These are phyloP conservation scores for Penicillium parvum DNA, from an alignment of 495 filamentous ascomycete species.

Conservation along the genomic window DNA sequence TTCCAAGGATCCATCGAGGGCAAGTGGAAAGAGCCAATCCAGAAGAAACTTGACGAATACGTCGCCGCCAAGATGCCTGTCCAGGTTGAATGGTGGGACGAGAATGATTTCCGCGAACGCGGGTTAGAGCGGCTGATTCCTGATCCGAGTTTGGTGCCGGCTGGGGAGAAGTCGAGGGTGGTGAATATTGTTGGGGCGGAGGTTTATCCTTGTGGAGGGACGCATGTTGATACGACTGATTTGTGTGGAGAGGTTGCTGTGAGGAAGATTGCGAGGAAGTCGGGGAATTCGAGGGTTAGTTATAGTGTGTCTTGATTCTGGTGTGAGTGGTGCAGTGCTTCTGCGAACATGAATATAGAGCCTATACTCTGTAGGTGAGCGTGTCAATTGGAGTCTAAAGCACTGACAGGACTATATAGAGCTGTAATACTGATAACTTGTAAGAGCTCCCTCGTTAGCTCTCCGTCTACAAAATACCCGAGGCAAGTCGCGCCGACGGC, in stretches of 20 bases:
- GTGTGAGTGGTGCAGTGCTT: too few species aligned
- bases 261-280: conserved; percentile 1
- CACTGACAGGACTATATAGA: too few species aligned
- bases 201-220: conserved; percentile 62
- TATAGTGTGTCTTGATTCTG: not conserved
- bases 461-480: too few species aligned
- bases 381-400: too few species aligned
- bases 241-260: not conserved
- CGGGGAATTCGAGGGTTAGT: not conserved
- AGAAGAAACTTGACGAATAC: conserved; percentile 48
- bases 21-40: conserved; percentile 54
- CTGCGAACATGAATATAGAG: too few species aligned
- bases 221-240: conserved; percentile 54
- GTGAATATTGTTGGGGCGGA: conserved; percentile 57
- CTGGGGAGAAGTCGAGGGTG: conserved; percentile 46
- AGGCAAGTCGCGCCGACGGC: not conserved
- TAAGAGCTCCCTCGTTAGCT: too few species aligned
- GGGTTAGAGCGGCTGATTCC: conserved; percentile 47
- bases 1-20: conserved; percentile 58
- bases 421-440: too few species aligned
- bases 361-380: too few species aligned
- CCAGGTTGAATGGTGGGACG: conserved; percentile 56
- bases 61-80: conserved; percentile 49
- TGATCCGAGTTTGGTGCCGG: conserved; percentile 38
- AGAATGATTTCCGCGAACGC: conserved; percentile 42